Base-by-base conservation (phyloP, 768 basidiomycete species). In the Boletus tylopilopsis region DNA sequence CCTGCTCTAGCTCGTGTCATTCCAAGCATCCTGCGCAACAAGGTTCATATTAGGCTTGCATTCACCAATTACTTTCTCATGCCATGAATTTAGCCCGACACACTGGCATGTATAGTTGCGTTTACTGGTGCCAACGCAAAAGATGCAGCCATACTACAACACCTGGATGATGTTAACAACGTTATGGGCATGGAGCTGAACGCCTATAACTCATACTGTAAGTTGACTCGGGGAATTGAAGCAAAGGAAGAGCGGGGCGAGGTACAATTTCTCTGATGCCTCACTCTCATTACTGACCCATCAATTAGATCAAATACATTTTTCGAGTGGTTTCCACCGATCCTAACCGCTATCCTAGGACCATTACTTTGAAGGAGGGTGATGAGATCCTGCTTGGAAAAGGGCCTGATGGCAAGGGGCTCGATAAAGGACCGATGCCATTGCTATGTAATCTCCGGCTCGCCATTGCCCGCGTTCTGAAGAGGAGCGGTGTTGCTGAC, bases 401-500 rank as follows among this genome's bases (percentile, higher is more conserved):
- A 36, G 47, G 50, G 30, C 21, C 39, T 6, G 29, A 49, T 11
- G 47, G 47, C 33, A 25, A 36, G 16, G 7, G 23, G n/a, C 45
- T 51, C 13, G 1, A 30, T 25, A 6, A 36, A 33, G 27, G 27
- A 11, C 35, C 45, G 8, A 27, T 11, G 8, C 27, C 27, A 15
- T 35, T 2, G 8, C 39, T 48, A 10, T 51, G 39, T 12, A 51
- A 51, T 21, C 21, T 51, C 24, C 46, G 16, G 32, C n/a, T 49
- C 25, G 50, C 50, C 41, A 9, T 42, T 27, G 50, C 46, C 49
- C 46, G 27, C 10, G 46, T 35, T 42, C 9, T 42, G 33, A 50
- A 7, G 49, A 50, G 46, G 49, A 50, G 49, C 39, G 49, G 44
- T 47, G 49, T 45, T 29, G 49, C 49, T 19, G 49, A 50, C 33